These are phyloP conservation scores for Lentinula lateritia DNA, from an alignment of 768 basidiomycete species.

Conservation along the genomic window DNA sequence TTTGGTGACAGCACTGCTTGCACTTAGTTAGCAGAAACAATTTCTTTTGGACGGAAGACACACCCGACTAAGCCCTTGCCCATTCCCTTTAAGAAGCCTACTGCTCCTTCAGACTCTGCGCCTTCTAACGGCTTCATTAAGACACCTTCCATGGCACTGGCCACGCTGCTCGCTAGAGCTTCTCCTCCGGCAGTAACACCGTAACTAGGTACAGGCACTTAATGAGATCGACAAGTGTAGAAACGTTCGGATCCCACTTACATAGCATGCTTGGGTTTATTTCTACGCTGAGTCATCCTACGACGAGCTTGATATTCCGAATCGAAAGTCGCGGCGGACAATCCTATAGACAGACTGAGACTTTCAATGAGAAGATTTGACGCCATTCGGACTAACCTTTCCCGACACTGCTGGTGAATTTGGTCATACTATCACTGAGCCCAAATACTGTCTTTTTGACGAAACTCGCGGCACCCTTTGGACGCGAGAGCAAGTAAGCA, in stretches of 20 bases:
- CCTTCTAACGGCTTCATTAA: conserved; percentile 96
- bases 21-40: background rate
- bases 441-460: conserved; percentile 99
- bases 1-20: conserved; percentile 83
- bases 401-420: conserved; percentile 94
- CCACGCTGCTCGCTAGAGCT: conserved; percentile 88
- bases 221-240: too few relatives aligned
- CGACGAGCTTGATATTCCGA: conserved; percentile 90
- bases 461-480: conserved; percentile 94
- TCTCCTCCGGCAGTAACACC: conserved; percentile 95
- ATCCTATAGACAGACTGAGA: conserved; percentile 40
- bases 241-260: conserved; percentile 28
- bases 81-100: conserved; percentile 97
- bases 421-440: conserved; percentile 92
- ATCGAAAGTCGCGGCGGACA: conserved; percentile 96
- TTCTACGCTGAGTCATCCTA: conserved; percentile 83
- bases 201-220: conserved; percentile 49
- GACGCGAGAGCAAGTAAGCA: background rate
- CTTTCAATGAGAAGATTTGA: background rate
- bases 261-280: conserved; percentile 95
- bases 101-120: conserved; percentile 88
- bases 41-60: conserved; percentile 11
- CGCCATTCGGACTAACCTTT: conserved; percentile 56
- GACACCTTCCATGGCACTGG: conserved; percentile 94
- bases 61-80: conserved; percentile 96